Evolutionary conservation across 2,329 filamentous ascomycete genomes (phyloP), one percentile per base, ranked within the genome.

Genomic region (Graphilbum sp.): DNA sequence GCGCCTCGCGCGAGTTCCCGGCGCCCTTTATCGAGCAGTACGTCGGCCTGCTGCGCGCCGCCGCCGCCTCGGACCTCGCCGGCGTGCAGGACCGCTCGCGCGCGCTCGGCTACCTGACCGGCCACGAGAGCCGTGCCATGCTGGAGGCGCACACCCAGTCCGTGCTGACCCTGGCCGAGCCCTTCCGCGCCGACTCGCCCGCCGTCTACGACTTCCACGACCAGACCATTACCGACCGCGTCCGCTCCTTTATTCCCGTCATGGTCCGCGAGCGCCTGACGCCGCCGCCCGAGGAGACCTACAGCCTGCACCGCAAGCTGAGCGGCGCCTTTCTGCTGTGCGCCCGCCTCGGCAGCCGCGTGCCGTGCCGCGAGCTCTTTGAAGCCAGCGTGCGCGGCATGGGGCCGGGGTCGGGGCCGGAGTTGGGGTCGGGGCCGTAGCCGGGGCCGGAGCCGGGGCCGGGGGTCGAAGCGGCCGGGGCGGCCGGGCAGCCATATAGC

Each of bases 271-370:
- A 98, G 63, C 64, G 90, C 27, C 61, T 98, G 17, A 75, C 84
- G 15, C 88, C 90, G 19, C 90, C 92, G 19, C 90, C 90, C 0
- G 92, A 98, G 61, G 90, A 98, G 66, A 98, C 90, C 37, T 98
- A 98, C 54, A 88, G 80, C 54, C 60, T 98, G 50, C 90, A 98
- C 58, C 73, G 90, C 43, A 98, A 98, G 62, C 62, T 98, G 39
- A 94, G 86, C 55, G 90, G 90, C 0, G 92, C 90, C 0, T 98
- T 98, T 54, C 59, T 98, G 51, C 65, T 98, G 16, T 98, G 90
- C 56, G 87, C 90, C 0, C 72, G 76, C 46, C 56, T 98, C 42
- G 86, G 84, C 3, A 94, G 85, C 54, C 69, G 74, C 45, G 87
- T 98, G 3, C 66, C 66, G 41, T 95, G 88, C 49, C 73, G 79